phyloP scores from a whole-genome alignment of 495 filamentous ascomycete genomes.

The Neurospora africana region DNA sequence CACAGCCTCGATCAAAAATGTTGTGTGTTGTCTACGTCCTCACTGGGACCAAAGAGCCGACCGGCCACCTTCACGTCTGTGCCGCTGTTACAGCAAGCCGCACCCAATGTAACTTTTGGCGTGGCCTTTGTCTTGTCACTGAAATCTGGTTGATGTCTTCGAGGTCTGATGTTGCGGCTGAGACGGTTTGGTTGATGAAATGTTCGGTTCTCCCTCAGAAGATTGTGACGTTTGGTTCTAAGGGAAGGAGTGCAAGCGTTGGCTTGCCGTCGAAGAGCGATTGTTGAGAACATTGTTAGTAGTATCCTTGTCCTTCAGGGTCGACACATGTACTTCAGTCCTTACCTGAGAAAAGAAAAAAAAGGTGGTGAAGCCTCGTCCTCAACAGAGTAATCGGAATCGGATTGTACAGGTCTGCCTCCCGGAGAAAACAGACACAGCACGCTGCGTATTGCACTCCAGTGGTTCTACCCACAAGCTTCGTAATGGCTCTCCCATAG shows the following conservation, averaged over 20 bases:
- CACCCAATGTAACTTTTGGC: neutral
- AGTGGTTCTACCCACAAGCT: constrained; percentile 15
- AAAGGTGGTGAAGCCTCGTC: constrained; percentile 13
- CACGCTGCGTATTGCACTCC: constrained; percentile 19
- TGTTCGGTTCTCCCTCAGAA: neutral
- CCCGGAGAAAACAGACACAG: neutral
- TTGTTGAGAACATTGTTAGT: constrained; percentile 2
- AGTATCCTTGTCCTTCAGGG: constrained; percentile 6
- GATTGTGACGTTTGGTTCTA: neutral
- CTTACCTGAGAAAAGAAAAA: constrained; percentile 11
- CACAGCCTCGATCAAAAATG: neutral
- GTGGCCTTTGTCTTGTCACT: neutral
- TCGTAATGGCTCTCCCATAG: constrained; percentile 18
- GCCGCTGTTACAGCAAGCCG: neutral
- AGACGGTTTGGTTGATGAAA: neutral
- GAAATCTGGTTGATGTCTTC: neutral
- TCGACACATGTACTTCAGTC: neutral
- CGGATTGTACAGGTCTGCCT: constrained; percentile 7
- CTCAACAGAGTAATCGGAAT: constrained; percentile 19
- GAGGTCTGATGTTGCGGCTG: neutral
- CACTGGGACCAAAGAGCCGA: neutral
- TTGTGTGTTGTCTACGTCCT: neutral
- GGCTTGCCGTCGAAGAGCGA: neutral
- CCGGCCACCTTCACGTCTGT: neutral
- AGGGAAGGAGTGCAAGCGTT: neutral